Base-by-base conservation (phyloP, 768 basidiomycete genomes). In the Podaxis carcinomalis region DNA sequence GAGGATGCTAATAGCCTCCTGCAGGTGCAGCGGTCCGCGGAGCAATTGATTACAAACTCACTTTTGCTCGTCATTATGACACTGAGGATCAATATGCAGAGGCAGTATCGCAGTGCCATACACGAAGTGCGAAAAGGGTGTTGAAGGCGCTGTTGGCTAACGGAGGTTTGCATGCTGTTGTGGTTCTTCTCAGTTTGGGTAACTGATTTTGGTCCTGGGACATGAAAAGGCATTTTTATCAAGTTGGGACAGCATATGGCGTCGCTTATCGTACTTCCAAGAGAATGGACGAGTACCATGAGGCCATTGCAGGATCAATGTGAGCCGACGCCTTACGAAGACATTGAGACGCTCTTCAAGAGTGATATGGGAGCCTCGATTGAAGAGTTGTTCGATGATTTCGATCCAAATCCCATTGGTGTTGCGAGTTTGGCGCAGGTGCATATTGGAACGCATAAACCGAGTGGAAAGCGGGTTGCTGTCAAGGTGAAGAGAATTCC, bases 391-490 rank as follows among this genome's bases (percentile, higher is more conserved):
- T 98, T 98, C 68, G 84, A 85, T 11, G 84, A 93, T 62, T 96
- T 98, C 69, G 87, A 97, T 65, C 86, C 86, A 4, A 76, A 79
- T 16, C 97, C 97, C 5, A 92, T 98, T 49, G 97, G 97, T 2
- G 94, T 98, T 14, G 97, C 97, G 11, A 96, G 93, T 67, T 75
- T 98, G 39, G 97, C 97, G 4, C 97, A 99, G 73, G 97, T 98
- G 14, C 97, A 98, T 73, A 83, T 89, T 19, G 97, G 87, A 3
- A 82, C 74, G 13, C 86, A 92, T 63, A 83, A 83, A 54, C 78
- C 83, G 51, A 86, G 89, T 4, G 90, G 92, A 2, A 80, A 81
- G 70, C 75, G 76, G 57, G 94, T 95, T 27, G 97, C 97, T 6
- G 90, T 98, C 54, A 96, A 95, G 75, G 89, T 89, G 62, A 35